phyloP scores from a whole-genome alignment of 108 stramenopile species.

The Chaetoceros muelleri region DNA sequence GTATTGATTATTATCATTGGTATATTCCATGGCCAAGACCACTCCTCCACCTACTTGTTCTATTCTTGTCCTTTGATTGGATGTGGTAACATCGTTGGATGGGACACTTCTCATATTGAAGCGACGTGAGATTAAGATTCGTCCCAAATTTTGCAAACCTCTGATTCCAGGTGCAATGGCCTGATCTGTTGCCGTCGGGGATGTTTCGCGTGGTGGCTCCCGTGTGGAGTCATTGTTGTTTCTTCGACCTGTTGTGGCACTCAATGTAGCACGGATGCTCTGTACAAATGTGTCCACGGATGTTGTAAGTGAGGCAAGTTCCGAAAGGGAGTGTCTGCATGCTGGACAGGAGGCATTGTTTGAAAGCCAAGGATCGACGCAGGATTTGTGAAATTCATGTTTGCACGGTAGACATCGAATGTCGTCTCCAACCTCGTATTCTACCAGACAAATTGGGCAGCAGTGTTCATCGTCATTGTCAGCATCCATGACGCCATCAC shows the following conservation, averaged over 20 bases:
- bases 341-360: slow-evolving; percentile 19
- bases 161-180: neutral
- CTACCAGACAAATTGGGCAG: slow-evolving; percentile 50
- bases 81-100: neutral
- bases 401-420: slow-evolving; percentile 39
- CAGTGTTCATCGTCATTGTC: slow-evolving; percentile 18
- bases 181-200: neutral
- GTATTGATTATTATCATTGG: neutral
- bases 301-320: neutral
- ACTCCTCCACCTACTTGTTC: too few relatives aligned
- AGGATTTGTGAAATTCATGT: slow-evolving; percentile 37
- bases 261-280: neutral
- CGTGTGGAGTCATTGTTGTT: neutral
- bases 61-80: neutral
- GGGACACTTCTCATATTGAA: neutral
- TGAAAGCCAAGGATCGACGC: slow-evolving; percentile 39
- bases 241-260: neutral
- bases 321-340: slow-evolving; percentile 9
- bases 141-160: neutral
- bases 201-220: neutral
- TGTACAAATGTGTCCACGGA: neutral
- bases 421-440: slow-evolving; percentile 41
- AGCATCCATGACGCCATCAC: neutral
- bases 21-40: too few relatives aligned
- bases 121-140: too few relatives aligned